Evolutionary conservation across 2,329 filamentous ascomycete species (phyloP), one percentile per base, ranked within the genome.

Genomic region (Claviceps quebecensis): DNA sequence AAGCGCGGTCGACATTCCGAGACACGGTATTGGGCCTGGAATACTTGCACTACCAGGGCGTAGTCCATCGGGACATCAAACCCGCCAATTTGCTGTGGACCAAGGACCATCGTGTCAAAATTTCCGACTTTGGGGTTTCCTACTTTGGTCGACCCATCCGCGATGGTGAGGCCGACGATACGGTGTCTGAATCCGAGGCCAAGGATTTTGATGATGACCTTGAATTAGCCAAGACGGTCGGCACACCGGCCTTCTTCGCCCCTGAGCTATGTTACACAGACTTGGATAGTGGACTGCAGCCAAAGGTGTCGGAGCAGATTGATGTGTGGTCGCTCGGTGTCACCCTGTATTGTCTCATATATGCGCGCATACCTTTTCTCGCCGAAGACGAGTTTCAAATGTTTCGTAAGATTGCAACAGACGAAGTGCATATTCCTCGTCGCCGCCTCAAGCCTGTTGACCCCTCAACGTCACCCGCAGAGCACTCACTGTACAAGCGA

Each of bases 281-380:
- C 55, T 68, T 82, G 23, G 83, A 81, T 55, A 75, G 68, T 59
- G 81, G 76, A 61, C 84, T 77, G 61, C 85, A 77, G 60, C 88
- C 77, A 57, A 91, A 76, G 69, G 83, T 98, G 41, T 95, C 89
- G 4, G 87, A 88, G 59, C 87, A 94, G 60, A 95, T 98, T 58
- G 93, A 98, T 62, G 84, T 98, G 16, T 98, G 93, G 93, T 95
- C 93, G 11, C 74, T 98, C 22, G 93, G 93, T 22, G 88, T 98
- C 19, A 98, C 93, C 0, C 77, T 98, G 2, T 98, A 96, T 68
- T 95, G 91, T 62, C 82, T 98, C 65, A 82, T 98, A 51, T 98
- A 86, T 64, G 93, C 89, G 14, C 87, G 93, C 50, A 87, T 96
- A 41, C 93, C 93, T 0, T 98, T 97, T 63, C 77, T 94, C 58